These are phyloP conservation scores for Psidium guajava DNA, from an alignment of 345 rosid species.

Conservation along the genomic window DNA sequence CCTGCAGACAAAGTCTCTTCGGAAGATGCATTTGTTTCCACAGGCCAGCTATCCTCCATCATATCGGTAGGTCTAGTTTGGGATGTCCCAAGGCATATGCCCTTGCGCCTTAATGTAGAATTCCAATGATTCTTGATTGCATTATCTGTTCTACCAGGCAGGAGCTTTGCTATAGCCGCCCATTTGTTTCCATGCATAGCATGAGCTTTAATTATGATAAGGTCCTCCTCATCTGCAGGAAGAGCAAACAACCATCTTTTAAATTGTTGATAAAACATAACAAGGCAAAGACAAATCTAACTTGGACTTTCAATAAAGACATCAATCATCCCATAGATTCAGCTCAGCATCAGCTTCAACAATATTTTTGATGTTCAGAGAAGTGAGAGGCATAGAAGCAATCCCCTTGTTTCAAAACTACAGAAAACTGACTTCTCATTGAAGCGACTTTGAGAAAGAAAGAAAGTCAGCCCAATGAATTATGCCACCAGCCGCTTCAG, in stretches of 20 bases:
- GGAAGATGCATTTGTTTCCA: constrained; percentile 36
- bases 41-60: constrained; percentile 25
- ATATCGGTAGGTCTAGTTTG: constrained; percentile 3
- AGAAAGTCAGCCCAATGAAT: not conserved
- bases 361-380: not conserved
- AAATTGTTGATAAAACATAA: not conserved
- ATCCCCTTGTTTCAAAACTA: not conserved
- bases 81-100: constrained; percentile 21
- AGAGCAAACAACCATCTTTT: not conserved
- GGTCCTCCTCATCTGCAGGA: constrained; percentile 71
- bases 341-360: not conserved
- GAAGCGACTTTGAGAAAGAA: not conserved
- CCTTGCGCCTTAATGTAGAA: constrained; percentile 49
- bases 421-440: not conserved
- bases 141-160: constrained; percentile 81
- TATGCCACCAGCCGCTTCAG: not conserved
- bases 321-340: not conserved
- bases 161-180: constrained; percentile 71
- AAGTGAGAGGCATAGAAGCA: not conserved
- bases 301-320: not conserved
- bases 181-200: constrained; percentile 83
- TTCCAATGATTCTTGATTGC: constrained; percentile 19
- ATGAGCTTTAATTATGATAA: constrained; percentile 59
- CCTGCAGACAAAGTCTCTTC: constrained; percentile 24
- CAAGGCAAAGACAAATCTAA: not conserved